Base-by-base conservation (phyloP, 495 filamentous ascomycete genomes). In the Darksidea phi region DNA sequence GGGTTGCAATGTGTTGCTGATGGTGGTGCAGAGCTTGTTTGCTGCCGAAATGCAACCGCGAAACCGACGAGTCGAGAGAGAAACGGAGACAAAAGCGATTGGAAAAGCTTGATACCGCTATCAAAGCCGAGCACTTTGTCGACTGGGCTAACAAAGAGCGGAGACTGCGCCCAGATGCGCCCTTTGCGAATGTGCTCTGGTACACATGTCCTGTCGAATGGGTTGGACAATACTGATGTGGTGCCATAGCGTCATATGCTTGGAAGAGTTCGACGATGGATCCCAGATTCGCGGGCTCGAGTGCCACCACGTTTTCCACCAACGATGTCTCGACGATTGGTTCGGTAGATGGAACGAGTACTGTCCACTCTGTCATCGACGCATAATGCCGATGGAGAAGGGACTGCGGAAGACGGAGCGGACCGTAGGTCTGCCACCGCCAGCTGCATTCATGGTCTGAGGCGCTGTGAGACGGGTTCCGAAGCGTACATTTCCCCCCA, bases 301-400 rank as follows among this genome's bases (percentile, higher is more conserved):
- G 5, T 70, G 67, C 42, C 42, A 60, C 25, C 67, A 70, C 42
- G 57, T 64, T 0, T 70, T 70, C 50, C 67, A 70, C 34, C 67
- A 67, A 42, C 24, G 48, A 11, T 70, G 67, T 36, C 38, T 70
- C 1, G 67, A 70, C 41, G 59, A 62, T 25, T 70, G 67, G 67
- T 70, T 61, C 50, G 47, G 48, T 12, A 24, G 64, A 12, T 64
- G 43, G 42, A 64, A 70, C 51, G 64, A 70, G 23, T 67, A 56
- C 54, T 70, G 67, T 42, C 67, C 67, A 25, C 67, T 70, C 4
- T 70, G 67, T 38, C 67, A 70, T 20, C 59, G 64, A 12, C 62
- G 62, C 4, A 69, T 69, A 42, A 49, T 69, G 10, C 57, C 54
- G 38, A 34, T 20, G 15, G 17, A 53, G 13, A 66, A 58, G 47